phyloP scores from a whole-genome alignment of 2,329 filamentous ascomycete genomes.

The Colletotrichum somersetense region DNA sequence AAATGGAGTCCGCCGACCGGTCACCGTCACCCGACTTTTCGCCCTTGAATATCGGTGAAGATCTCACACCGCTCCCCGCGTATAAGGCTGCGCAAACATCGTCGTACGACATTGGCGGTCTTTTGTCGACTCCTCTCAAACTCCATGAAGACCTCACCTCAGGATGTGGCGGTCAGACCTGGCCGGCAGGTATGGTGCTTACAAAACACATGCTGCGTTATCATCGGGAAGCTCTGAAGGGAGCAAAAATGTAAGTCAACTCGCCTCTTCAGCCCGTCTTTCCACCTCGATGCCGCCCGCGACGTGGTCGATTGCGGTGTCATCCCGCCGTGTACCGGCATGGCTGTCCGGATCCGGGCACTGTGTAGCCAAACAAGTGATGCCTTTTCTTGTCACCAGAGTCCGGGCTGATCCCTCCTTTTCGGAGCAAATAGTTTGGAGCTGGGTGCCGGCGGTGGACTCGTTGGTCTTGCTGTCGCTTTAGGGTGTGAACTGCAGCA shows the following conservation, averaged over 20 bases:
- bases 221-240: conserved; percentile 71
- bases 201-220: conserved; percentile 86
- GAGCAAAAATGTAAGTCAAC: conserved; percentile 78
- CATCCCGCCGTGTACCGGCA: neutral
- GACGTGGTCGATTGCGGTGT: neutral
- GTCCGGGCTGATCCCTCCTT: conserved; percentile 30
- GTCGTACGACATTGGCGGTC: conserved; percentile 76
- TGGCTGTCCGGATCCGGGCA: neutral
- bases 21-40: conserved; percentile 64
- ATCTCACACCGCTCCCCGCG: conserved; percentile 69
- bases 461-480: conserved; percentile 79
- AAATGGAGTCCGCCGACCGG: conserved; percentile 37
- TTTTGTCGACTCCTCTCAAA: conserved; percentile 76
- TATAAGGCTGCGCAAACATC: conserved; percentile 68
- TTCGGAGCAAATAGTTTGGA: conserved; percentile 74
- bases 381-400: neutral
- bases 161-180: conserved; percentile 93
- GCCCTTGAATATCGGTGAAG: conserved; percentile 65
- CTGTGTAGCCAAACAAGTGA: neutral
- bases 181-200: conserved; percentile 93
- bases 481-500: conserved; percentile 60
- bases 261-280: neutral
- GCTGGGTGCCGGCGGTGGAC: conserved; percentile 89
- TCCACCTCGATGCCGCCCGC: neutral
- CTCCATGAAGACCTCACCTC: conserved; percentile 88